Percentiles rank a stretch among this genome's conserved stretches.
These are phyloP conservation scores for Davidsoniella eucalypti DNA, from an alignment of 2,329 filamentous ascomycete genomes.

Conservation along the genomic window DNA sequence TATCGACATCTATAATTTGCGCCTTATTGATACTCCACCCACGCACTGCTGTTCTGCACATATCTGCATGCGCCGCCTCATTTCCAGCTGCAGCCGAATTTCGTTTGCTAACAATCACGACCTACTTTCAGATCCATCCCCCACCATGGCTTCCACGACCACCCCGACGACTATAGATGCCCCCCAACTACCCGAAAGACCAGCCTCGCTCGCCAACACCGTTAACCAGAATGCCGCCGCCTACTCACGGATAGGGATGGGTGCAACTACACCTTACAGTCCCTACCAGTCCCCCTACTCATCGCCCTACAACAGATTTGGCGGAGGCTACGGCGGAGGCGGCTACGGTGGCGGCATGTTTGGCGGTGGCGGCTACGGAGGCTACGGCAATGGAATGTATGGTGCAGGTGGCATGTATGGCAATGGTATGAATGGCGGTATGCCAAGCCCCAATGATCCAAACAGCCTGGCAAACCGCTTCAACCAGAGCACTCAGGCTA, in stretches of 20 bases:
- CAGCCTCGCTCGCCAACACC: conserved; percentile 58
- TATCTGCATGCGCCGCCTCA: conserved; percentile 20
- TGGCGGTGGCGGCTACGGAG: conserved; percentile 5
- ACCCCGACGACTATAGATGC: conserved; percentile 23
- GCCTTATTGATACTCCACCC: conserved; percentile 27
- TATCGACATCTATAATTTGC: conserved; percentile 21
- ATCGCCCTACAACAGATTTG: conserved; percentile 31
- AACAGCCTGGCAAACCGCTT: conserved; percentile 93
- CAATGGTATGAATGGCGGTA: conserved; percentile 25
- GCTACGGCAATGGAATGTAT: conserved; percentile 28
- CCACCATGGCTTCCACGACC: conserved; percentile 25
- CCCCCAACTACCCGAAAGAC: conserved; percentile 66
- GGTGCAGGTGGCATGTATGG: conserved; percentile 30
- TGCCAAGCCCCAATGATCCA: conserved; percentile 57
- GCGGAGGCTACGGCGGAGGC: conserved; percentile 23
- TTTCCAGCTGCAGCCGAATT: conserved; percentile 21
- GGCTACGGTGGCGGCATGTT: conserved; percentile 25
- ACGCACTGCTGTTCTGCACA: background rate
- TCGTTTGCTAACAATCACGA: conserved; percentile 12
- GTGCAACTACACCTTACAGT: conserved; percentile 30
- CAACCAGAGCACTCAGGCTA: conserved; percentile 85
- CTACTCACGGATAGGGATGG: conserved; percentile 44
- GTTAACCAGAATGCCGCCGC: conserved; percentile 79
- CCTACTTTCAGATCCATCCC: conserved; percentile 8
- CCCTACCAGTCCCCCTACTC: conserved; percentile 22